Evolutionary conservation across 1,139 yeast genomes (phyloP).

Genomic region (Sugiyamaella neomexicana): DNA sequence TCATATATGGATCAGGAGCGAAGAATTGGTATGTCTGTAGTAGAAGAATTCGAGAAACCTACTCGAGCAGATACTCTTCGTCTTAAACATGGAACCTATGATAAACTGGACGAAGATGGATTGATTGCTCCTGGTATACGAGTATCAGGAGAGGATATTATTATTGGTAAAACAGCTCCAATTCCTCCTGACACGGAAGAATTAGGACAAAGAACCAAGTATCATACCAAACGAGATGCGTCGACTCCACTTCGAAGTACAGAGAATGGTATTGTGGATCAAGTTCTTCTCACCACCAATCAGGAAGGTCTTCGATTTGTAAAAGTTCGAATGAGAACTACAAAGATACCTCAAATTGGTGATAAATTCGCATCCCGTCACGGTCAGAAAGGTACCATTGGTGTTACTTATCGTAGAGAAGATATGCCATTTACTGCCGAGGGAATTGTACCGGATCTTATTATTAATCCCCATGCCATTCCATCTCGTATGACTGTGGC

Average conservation of each 20-base stretch:
- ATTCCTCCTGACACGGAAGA: constrained; percentile 98
- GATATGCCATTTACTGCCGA: constrained; percentile 98
- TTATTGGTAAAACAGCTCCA: constrained; percentile 97
- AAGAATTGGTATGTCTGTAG: constrained; percentile 96
- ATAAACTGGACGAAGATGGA: constrained; percentile 97
- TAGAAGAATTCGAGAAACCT: constrained; percentile 95
- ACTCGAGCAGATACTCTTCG: constrained; percentile 91
- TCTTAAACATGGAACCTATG: constrained; percentile 97
- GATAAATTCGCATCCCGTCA: constrained; percentile 99
- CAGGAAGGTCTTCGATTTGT: constrained; percentile 98
- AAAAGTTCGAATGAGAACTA: constrained; percentile 97
- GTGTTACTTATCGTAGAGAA: constrained; percentile 97
- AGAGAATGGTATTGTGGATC: constrained; percentile 98
- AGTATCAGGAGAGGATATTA: constrained; percentile 97
- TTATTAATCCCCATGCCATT: constrained; percentile 98
- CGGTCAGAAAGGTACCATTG: constrained; percentile 99
- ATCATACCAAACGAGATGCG: constrained; percentile 97
- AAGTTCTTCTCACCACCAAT: constrained; percentile 91
- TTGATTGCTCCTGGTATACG: constrained; percentile 97
- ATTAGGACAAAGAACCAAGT: constrained; percentile 96
- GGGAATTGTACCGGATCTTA: constrained; percentile 95
- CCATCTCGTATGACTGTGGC: constrained; percentile 99
- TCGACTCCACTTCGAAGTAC: constrained; percentile 96
- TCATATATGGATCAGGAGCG: constrained; percentile 99
- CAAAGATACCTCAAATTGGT: constrained; percentile 98